Evolutionary conservation across 768 basidiomycete genomes (phyloP).

Genomic region (Suillus clintonianus): DNA sequence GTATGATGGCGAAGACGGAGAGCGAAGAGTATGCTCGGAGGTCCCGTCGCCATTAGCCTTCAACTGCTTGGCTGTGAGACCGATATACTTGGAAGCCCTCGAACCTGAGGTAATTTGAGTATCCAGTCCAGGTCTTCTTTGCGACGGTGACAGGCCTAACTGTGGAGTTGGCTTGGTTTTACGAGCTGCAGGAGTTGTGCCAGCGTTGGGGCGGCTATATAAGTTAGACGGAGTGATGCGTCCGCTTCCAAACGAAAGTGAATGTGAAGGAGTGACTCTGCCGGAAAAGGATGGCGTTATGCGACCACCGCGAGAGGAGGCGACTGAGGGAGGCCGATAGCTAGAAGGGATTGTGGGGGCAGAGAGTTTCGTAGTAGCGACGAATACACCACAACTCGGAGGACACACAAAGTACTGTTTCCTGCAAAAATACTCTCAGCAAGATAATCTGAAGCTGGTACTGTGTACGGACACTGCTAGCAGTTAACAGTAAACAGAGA

Average conservation of each 20-base stretch:
- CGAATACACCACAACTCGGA: slow-evolving; percentile 88
- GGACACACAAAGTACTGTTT: slow-evolving; percentile 85
- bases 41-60: slow-evolving; percentile 24
- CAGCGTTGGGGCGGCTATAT: slow-evolving; percentile 52
- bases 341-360: slow-evolving; percentile 65
- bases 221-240: slow-evolving; percentile 60
- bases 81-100: slow-evolving; percentile 80
- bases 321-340: slow-evolving; percentile 74
- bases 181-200: slow-evolving; percentile 30
- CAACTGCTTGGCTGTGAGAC: slow-evolving; percentile 84
- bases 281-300: slow-evolving; percentile 47
- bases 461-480: neutral
- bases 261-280: slow-evolving; percentile 46
- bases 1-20: slow-evolving; percentile 39
- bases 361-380: slow-evolving; percentile 80
- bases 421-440: slow-evolving; percentile 40
- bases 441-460: neutral
- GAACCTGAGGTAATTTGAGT: slow-evolving; percentile 75
- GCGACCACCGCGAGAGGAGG: slow-evolving; percentile 62
- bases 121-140: slow-evolving; percentile 25
- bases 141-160: slow-evolving; percentile 35
- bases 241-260: slow-evolving; percentile 40
- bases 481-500: neutral
- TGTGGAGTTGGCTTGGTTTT: slow-evolving; percentile 32
- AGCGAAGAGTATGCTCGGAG: slow-evolving; percentile 23